Percentiles rank a stretch among this genome's conserved stretches.
These are phyloP conservation scores for Helicostylum pulchrum DNA, from an alignment of 192 early-diverging fungal genomes.

Conservation along the genomic window DNA sequence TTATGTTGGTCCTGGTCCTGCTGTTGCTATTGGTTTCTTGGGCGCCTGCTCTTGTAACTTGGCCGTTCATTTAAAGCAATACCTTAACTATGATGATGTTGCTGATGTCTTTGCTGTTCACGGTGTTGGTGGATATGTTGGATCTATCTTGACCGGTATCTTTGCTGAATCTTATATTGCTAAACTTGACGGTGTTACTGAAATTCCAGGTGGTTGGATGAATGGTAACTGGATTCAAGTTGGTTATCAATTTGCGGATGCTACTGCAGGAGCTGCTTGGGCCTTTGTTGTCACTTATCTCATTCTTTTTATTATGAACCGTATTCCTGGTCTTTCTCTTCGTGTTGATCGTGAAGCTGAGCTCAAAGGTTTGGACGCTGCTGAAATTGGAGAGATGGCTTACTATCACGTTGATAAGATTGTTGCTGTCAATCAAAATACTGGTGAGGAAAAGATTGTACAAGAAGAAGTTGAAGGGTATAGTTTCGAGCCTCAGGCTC, in stretches of 20 bases:
- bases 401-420: constrained; percentile 51
- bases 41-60: constrained; percentile 77
- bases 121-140: constrained; percentile 80
- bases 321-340: constrained; percentile 73
- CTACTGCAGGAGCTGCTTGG: constrained; percentile 66
- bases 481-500: not conserved
- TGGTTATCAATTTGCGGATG: constrained; percentile 76
- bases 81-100: constrained; percentile 86
- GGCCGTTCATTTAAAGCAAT: constrained; percentile 78
- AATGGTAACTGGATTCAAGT: constrained; percentile 81
- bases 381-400: constrained; percentile 78
- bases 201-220: constrained; percentile 70
- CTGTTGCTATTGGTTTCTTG: constrained; percentile 76
- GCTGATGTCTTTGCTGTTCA: constrained; percentile 91
- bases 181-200: constrained; percentile 59
- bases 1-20: constrained; percentile 79
- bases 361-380: constrained; percentile 68
- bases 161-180: constrained; percentile 83
- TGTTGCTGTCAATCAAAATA: constrained; percentile 32
- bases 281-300: constrained; percentile 72
- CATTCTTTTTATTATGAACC: constrained; percentile 72
- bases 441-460: constrained; percentile 30
- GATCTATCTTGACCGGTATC: constrained; percentile 85
- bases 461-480: constrained; percentile 19
- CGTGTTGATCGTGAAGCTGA: constrained; percentile 71